Evolutionary conservation across 2,329 filamentous ascomycete genomes (phyloP).

Genomic region (Fusarium sororula): DNA sequence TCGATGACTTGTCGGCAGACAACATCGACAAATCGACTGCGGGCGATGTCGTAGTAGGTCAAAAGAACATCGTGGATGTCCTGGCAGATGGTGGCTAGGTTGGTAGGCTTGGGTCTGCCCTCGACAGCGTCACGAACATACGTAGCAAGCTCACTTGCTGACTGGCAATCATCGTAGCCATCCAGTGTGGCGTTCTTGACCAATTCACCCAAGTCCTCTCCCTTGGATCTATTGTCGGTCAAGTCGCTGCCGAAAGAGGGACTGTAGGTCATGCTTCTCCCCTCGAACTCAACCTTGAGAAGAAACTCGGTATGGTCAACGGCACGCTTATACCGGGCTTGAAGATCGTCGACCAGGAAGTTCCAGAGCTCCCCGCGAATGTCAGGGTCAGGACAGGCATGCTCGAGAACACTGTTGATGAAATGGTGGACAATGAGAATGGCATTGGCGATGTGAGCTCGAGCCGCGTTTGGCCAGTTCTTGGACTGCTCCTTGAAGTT

Average conservation of each 20-base stretch:
- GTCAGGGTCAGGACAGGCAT: conserved; percentile 54
- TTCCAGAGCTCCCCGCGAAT: conserved; percentile 55
- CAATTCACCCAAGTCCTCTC: not conserved
- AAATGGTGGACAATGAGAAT: conserved; percentile 64
- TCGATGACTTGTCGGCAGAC: conserved; percentile 67
- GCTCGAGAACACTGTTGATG: conserved; percentile 54
- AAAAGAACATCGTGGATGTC: conserved; percentile 69
- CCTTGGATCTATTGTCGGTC: not conserved
- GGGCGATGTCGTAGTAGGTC: conserved; percentile 69
- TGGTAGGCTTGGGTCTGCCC: not conserved
- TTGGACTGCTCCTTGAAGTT: conserved; percentile 63
- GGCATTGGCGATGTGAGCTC: conserved; percentile 48
- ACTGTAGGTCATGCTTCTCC: conserved; percentile 38
- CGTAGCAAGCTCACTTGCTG: not conserved
- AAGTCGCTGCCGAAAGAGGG: not conserved
- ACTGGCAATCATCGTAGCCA: not conserved
- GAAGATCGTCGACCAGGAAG: conserved; percentile 58
- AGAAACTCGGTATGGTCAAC: conserved; percentile 61
- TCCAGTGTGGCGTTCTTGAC: not conserved
- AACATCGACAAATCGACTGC: conserved; percentile 70
- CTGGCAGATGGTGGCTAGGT: conserved; percentile 51
- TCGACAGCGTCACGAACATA: not conserved
- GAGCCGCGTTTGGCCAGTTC: conserved; percentile 30
- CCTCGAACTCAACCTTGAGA: conserved; percentile 46
- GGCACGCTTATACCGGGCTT: conserved; percentile 56